phyloP scores from a whole-genome alignment of 2,329 filamentous ascomycete genomes.

The Tolypocladium album region DNA sequence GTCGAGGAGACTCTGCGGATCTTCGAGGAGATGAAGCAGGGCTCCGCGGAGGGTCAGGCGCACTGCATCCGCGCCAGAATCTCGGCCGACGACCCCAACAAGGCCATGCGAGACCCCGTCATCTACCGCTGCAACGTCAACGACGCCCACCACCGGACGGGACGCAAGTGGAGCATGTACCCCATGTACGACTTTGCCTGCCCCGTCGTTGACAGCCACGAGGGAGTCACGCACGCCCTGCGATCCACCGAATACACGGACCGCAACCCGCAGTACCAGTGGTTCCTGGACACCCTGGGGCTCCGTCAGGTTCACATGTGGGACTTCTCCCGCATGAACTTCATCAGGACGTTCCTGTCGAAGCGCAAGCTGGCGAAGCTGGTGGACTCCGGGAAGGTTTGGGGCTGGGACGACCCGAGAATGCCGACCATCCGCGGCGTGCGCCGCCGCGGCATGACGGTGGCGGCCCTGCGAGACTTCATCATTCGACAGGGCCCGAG shows the following conservation, averaged over 20 bases:
- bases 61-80: conserved; percentile 96
- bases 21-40: conserved; percentile 90
- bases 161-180: conserved; percentile 73
- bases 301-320: conserved; percentile 73
- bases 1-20: conserved; percentile 77
- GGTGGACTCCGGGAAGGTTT: conserved; percentile 64
- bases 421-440: conserved; percentile 81
- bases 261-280: conserved; percentile 77
- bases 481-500: conserved; percentile 77
- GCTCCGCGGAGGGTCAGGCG: conserved; percentile 63
- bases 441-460: conserved; percentile 66
- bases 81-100: conserved; percentile 84
- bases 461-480: conserved; percentile 70
- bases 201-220: conserved; percentile 68
- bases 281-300: conserved; percentile 67
- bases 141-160: conserved; percentile 64
- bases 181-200: conserved; percentile 82
- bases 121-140: conserved; percentile 83
- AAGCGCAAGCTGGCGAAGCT: conserved; percentile 82
- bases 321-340: conserved; percentile 80
- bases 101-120: conserved; percentile 90
- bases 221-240: conserved; percentile 75
- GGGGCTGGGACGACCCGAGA: conserved; percentile 78
- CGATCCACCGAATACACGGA: conserved; percentile 82
- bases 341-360: conserved; percentile 70